Percentiles rank a stretch among this genome's conserved stretches.
phyloP scores from a whole-genome alignment of 2,329 filamentous ascomycete species.

The Calonectria honghensis region DNA sequence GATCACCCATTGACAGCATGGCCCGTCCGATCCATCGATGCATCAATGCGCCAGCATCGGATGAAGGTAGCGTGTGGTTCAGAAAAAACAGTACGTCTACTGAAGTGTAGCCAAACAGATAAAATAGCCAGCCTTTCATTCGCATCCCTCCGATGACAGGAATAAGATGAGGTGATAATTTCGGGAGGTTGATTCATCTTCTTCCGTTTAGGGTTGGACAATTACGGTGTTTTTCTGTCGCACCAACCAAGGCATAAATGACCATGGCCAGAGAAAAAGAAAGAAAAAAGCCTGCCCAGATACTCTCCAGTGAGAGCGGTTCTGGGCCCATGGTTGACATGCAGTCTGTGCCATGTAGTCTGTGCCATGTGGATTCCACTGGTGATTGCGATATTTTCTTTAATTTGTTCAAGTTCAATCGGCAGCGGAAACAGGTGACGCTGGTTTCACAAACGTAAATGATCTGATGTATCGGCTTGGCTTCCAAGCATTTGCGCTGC shows the following conservation, averaged over 20 bases:
- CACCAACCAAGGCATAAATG: not conserved
- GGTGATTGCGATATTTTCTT: not conserved
- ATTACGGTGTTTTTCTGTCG: not conserved
- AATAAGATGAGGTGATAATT: not conserved
- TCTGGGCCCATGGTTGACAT: not conserved
- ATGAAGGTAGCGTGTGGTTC: not conserved
- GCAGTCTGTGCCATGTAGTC: not conserved
- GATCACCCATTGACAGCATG: not conserved
- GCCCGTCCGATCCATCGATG: not conserved
- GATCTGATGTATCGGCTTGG: not conserved
- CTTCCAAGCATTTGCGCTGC: not conserved
- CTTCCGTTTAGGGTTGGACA: not conserved
- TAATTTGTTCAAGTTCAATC: slow-evolving; percentile 1
- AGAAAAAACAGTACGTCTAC: not conserved
- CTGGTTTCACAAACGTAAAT: not conserved
- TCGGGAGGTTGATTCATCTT: not conserved
- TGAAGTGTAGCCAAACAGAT: not conserved
- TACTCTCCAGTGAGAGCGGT: not conserved
- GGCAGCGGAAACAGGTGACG: not conserved
- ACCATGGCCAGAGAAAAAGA: not conserved
- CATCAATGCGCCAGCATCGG: not conserved
- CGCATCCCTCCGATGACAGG: not conserved
- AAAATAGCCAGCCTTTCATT: not conserved
- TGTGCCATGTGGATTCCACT: not conserved
- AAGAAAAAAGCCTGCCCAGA: not conserved